Conservation (phyloP, 495 filamentous ascomycete genomes). For the Aspergillus saccharolyticus region DNA sequence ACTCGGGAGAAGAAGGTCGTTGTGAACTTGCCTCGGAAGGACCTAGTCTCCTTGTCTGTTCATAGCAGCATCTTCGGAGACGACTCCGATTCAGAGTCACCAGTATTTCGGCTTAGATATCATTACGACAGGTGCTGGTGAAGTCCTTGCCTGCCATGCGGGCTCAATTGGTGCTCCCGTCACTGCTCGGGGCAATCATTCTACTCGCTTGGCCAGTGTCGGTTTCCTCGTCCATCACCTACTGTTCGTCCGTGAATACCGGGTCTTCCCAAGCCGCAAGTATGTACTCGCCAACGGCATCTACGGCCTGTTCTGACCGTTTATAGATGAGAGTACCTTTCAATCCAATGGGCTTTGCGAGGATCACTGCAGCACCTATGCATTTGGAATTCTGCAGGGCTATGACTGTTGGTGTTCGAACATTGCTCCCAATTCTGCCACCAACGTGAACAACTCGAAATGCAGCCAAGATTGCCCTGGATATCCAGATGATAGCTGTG, state of each 20-base stretch:
- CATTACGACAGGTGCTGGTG: neutral
- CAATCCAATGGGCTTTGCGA: conserved; percentile 65
- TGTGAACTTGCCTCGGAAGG: neutral
- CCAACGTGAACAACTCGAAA: conserved; percentile 27
- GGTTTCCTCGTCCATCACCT: conserved; percentile 23
- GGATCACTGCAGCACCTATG: conserved; percentile 52
- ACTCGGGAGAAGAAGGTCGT: neutral
- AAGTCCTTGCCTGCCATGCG: conserved; percentile 15
- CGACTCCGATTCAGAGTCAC: neutral
- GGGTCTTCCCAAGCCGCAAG: conserved; percentile 26
- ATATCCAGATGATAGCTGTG: conserved; percentile 61
- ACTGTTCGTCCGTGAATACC: conserved; percentile 46
- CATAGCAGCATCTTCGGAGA: neutral
- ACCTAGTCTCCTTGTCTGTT: neutral
- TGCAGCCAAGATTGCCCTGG: conserved; percentile 63
- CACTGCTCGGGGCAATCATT: conserved; percentile 13
- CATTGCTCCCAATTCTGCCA: conserved; percentile 51
- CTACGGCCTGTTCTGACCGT: conserved; percentile 10
- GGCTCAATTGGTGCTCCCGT: conserved; percentile 14
- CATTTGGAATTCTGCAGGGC: conserved; percentile 62
- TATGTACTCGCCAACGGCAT: conserved; percentile 15
- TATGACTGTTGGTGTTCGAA: conserved; percentile 74
- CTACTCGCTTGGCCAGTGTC: conserved; percentile 18
- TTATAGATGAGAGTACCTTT: conserved; percentile 47
- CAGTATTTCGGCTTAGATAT: neutral